Conservation (phyloP, 2,329 filamentous ascomycete genomes). For the Xylaria multiplex region DNA sequence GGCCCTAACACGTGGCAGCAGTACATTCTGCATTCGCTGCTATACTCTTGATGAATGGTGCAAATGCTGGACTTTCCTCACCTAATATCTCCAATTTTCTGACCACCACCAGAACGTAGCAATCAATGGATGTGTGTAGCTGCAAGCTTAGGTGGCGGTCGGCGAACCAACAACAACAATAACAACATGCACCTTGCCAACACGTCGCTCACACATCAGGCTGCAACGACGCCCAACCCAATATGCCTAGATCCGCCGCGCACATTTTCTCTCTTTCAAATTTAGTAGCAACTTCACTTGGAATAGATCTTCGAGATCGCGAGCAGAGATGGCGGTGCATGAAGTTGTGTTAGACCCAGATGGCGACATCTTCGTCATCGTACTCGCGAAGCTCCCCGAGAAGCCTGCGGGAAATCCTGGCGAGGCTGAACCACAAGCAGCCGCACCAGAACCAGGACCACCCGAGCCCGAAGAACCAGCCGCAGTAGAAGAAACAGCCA, state of each 20-base stretch:
- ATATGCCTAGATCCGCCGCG: slow-evolving; percentile 8
- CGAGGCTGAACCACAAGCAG: background rate
- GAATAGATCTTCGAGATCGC: background rate
- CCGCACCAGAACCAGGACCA: background rate
- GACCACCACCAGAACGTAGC: background rate
- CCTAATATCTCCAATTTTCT: slow-evolving; percentile 17
- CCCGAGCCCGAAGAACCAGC: background rate
- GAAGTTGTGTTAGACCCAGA: slow-evolving; percentile 29
- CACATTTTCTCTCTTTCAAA: background rate
- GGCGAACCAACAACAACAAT: slow-evolving; percentile 14
- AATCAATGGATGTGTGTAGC: slow-evolving; percentile 13
- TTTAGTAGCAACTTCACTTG: background rate
- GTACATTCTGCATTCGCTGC: background rate
- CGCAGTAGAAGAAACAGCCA: too few relatives aligned
- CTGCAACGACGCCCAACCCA: slow-evolving; percentile 27
- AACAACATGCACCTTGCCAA: slow-evolving; percentile 15
- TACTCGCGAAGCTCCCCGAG: slow-evolving; percentile 3
- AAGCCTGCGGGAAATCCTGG: background rate
- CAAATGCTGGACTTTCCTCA: background rate
- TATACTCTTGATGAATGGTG: background rate
- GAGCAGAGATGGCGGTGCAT: slow-evolving; percentile 19
- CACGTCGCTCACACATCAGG: slow-evolving; percentile 20
- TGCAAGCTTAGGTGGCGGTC: slow-evolving; percentile 16
- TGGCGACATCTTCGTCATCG: slow-evolving; percentile 32
- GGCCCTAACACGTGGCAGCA: slow-evolving; percentile 17